Percentiles rank a stretch among this genome's conserved stretches.
These are phyloP conservation scores for Aspergillus indologenus DNA, from an alignment of 495 filamentous ascomycete species.

Conservation along the genomic window DNA sequence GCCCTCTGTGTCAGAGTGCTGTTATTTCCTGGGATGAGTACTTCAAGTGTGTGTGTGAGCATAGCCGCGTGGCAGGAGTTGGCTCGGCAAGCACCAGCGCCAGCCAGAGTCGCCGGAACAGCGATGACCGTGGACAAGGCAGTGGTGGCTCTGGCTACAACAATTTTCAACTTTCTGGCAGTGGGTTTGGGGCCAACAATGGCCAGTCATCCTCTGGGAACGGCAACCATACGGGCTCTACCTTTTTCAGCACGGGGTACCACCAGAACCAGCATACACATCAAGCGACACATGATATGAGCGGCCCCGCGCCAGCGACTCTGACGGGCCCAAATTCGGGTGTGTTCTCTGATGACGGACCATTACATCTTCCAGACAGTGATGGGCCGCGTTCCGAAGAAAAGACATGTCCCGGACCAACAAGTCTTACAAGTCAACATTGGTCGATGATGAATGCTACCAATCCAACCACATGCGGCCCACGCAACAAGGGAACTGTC, in stretches of 20 bases:
- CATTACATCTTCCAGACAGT: background rate
- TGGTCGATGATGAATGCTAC: background rate
- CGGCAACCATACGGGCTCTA: background rate
- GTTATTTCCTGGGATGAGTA: conserved; percentile 4
- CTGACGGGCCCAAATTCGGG: background rate
- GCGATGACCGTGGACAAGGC: conserved; percentile 4
- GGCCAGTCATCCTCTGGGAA: background rate
- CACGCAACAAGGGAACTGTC: background rate
- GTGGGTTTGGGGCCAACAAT: background rate
- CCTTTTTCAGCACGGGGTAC: background rate
- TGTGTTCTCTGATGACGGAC: background rate
- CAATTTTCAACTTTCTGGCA: background rate
- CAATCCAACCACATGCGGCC: background rate
- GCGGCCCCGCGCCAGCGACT: background rate
- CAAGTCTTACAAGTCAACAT: background rate
- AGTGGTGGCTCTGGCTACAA: background rate
- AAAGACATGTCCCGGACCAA: background rate
- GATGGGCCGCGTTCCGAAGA: background rate
- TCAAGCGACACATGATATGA: background rate
- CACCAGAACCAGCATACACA: background rate
- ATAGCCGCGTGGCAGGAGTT: conserved; percentile 6
- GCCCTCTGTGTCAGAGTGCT: background rate
- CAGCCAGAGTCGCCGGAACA: conserved; percentile 3
- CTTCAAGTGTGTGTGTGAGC: conserved; percentile 11
- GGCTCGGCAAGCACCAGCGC: conserved; percentile 6